phyloP scores from a whole-genome alignment of 139 green algal species.

The Auxenochlorella protothecoides region DNA sequence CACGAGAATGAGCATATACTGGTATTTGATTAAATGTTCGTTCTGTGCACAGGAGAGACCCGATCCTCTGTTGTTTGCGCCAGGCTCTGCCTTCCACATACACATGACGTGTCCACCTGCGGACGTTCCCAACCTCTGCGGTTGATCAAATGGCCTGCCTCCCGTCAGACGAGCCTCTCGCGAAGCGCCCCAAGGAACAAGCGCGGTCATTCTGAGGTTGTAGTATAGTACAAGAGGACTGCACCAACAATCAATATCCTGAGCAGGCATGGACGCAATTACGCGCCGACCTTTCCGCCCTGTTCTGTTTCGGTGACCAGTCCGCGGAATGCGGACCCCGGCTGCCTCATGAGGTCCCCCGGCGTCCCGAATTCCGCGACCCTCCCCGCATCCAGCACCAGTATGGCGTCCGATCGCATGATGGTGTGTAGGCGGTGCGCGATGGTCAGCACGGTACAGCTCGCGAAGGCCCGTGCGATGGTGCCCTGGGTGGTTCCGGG shows the following conservation, averaged over 20 bases:
- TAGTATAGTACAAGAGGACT: not conserved
- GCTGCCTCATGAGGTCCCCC: not conserved
- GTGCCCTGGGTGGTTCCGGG: conserved; percentile 8
- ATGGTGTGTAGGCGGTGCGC: conserved; percentile 43
- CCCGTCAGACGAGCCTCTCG: too few relatives aligned
- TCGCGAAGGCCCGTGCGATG: conserved; percentile 34
- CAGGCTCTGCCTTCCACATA: too few relatives aligned
- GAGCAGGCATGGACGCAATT: not conserved
- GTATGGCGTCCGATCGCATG: conserved; percentile 16
- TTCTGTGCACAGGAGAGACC: too few relatives aligned
- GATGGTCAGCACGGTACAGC: conserved; percentile 54
- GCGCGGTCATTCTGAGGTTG: not conserved
- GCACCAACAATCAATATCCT: not conserved
- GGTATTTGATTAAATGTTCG: too few relatives aligned
- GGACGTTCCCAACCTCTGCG: too few relatives aligned
- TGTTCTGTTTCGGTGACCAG: conserved; percentile 5
- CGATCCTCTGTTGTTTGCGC: too few relatives aligned
- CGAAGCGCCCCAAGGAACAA: not conserved
- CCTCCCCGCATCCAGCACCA: conserved; percentile 24
- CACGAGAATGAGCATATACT: too few relatives aligned
- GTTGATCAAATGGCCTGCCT: too few relatives aligned
- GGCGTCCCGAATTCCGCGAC: conserved; percentile 13
- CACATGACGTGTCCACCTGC: too few relatives aligned
- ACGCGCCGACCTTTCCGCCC: not conserved
- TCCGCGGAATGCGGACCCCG: conserved; percentile 2